Conservation (phyloP, 441 rosid species). For the Corymbia citriodora region DNA sequence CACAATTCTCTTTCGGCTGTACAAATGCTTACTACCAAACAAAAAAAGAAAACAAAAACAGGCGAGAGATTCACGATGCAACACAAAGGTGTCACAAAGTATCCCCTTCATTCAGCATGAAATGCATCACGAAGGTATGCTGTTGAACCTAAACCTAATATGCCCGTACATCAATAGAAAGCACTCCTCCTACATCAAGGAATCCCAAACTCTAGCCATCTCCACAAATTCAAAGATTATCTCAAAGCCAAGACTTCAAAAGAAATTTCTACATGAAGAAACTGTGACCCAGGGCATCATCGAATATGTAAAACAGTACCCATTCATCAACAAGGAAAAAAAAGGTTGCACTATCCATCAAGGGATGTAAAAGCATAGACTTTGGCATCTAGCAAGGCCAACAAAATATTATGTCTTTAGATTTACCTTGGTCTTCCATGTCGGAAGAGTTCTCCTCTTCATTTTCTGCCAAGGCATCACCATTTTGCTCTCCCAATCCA, state of each 20-base stretch:
- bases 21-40: not conserved
- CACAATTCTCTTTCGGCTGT: not conserved
- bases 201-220: not conserved
- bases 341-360: not conserved
- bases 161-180: not conserved
- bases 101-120: not conserved
- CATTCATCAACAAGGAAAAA: not conserved
- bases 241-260: not conserved
- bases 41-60: not conserved
- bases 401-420: not conserved
- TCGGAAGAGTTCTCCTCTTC: conserved; percentile 67
- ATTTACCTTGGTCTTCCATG: conserved; percentile 56
- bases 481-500: conserved; percentile 56
- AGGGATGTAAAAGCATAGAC: not conserved
- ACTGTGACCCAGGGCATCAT: not conserved
- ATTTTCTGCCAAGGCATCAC: conserved; percentile 37
- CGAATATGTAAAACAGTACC: not conserved
- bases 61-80: not conserved
- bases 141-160: not conserved
- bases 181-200: not conserved
- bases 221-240: not conserved
- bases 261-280: not conserved
- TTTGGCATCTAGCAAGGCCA: not conserved
- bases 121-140: not conserved
- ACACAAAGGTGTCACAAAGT: not conserved